Conservation (phyloP, 768 basidiomycete genomes). For the Boletus rubroflammeus region DNA sequence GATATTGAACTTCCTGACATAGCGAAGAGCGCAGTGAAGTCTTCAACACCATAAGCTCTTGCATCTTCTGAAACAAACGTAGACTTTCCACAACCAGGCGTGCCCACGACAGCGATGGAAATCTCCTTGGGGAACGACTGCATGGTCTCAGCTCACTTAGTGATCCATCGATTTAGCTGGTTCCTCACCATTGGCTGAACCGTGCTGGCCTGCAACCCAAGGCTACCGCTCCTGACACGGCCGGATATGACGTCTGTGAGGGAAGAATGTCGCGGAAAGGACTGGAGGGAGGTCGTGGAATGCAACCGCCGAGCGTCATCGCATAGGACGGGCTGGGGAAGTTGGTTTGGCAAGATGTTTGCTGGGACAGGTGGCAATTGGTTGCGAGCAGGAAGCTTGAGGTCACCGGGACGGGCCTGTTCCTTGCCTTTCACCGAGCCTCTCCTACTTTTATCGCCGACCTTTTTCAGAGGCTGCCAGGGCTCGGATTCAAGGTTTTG, state of each 20-base stretch:
- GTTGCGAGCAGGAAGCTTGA: constrained; percentile 58
- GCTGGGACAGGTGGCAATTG: constrained; percentile 35
- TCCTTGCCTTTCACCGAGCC: constrained; percentile 49
- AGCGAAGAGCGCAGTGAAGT: constrained; percentile 34
- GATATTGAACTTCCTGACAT: constrained; percentile 33
- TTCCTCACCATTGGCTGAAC: constrained; percentile 24
- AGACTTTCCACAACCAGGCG: constrained; percentile 79
- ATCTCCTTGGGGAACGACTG: constrained; percentile 36
- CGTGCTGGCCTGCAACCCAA: constrained; percentile 41
- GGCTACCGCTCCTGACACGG: constrained; percentile 58
- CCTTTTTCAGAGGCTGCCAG: constrained; percentile 41
- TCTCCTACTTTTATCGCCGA: constrained; percentile 43
- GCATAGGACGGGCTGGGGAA: constrained; percentile 34
- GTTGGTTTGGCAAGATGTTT: constrained; percentile 33
- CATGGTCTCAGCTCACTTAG: constrained; percentile 5
- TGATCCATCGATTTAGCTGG: background rate
- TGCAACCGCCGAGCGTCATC: constrained; percentile 40
- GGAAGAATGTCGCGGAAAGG: constrained; percentile 32
- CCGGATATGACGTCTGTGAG: constrained; percentile 37
- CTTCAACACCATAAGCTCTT: constrained; percentile 53
- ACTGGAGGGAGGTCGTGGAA: constrained; percentile 38
- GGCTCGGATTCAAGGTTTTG: constrained; percentile 55
- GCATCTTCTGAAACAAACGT: constrained; percentile 76
- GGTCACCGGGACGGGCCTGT: constrained; percentile 49
- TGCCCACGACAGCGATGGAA: constrained; percentile 77